Evolutionary conservation across 768 basidiomycete genomes (phyloP), one percentile per base, ranked within the genome.

Genomic region (Hemileccinum impolitum): DNA sequence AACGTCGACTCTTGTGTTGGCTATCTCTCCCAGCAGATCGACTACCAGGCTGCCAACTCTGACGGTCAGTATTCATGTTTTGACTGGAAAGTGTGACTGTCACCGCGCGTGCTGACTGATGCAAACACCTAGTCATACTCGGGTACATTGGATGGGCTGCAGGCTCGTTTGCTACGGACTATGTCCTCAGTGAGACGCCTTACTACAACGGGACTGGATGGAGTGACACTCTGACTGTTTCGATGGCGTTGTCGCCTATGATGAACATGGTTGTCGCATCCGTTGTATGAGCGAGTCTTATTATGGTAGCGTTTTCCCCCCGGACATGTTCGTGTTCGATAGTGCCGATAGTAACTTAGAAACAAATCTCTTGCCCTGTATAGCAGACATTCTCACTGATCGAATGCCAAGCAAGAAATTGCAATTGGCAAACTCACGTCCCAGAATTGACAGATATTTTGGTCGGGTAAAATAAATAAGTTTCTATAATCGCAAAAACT

Each of bases 131-230:
- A 77, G 76, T 76, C 4, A 69, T 77, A 61, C 65, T 81, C 13
- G 82, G 82, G 17, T 82, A 78, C 55, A 61, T 76, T 25, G 75
- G 78, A 23, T 83, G 81, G 81, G 68, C 76, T 21, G 81, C 80
- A n/a, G 81, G 81, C n/a, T 72, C 74, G 47, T 82, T 83, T 58
- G 62, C 58, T 49, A 56, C 66, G 0, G 48, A 47, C 47, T 74
- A 75, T 49, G 56, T 60, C 17, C 64, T 75, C 19, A 57, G 64
- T 21, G 59, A 74, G 56, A 61, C 56, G 2, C 74, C 74, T 0
- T 56, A 43, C 34, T 48, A 62, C 7, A 58, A 45, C 19, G 62
- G 59, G 45, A 59, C 66, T 6, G 59, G 57, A 38, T 80, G 69
- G 65, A 38, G 63, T 23, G 74, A 76, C 23, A 58, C 72, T 1